A percentile compares a stretch with the other conserved stretches of the same genome.
Conservation (phyloP, 73 alveolate species). For the Paramecium biaurelia region DNA sequence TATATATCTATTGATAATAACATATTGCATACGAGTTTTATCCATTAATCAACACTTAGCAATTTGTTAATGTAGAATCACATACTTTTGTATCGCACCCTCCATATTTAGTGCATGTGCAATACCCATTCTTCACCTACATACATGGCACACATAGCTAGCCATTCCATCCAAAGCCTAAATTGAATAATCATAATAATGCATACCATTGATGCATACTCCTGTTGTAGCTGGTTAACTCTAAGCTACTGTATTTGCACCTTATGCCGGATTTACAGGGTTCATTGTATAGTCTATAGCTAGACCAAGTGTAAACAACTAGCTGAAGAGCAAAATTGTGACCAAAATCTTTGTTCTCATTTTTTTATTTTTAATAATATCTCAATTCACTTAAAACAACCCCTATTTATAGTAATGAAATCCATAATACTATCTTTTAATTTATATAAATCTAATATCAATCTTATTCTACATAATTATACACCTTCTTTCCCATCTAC, state of each 20-base stretch:
- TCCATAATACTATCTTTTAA: not conserved
- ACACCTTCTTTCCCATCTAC: not conserved
- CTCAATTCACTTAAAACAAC: not conserved
- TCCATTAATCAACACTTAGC: not conserved
- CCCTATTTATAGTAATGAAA: not conserved
- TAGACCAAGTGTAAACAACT: not conserved
- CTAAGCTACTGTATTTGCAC: not conserved
- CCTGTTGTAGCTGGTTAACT: not conserved
- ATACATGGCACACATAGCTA: not conserved
- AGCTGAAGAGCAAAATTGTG: not conserved
- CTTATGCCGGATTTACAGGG: not conserved
- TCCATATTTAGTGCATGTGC: not conserved
- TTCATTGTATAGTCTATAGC: not conserved
- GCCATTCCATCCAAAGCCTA: not conserved
- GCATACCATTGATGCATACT: constrained; percentile 11
- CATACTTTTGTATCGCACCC: not conserved
- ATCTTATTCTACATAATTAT: not conserved
- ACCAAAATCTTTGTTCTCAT: not conserved
- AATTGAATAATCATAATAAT: not conserved
- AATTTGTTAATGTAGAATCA: not conserved
- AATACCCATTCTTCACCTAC: not conserved
- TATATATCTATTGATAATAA: not conserved
- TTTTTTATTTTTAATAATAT: not conserved
- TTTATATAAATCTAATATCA: not conserved
- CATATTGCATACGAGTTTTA: not conserved